Conservation (phyloP, 768 basidiomycete species). For the Porphyrellus cyaneotinctus region DNA sequence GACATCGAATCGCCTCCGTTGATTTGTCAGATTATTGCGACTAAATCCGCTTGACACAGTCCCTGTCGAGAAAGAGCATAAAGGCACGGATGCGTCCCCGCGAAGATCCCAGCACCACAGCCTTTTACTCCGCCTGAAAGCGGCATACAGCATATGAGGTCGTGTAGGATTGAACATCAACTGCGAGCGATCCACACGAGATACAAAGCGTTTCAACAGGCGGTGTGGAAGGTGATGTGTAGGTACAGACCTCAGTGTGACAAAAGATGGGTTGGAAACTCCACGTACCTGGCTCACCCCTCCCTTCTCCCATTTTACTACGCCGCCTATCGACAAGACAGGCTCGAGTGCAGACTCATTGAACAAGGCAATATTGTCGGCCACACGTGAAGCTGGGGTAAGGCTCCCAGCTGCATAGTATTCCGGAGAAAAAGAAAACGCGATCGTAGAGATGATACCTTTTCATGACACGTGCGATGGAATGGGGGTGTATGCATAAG, state of each 20-base stretch:
- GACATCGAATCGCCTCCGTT: conserved; percentile 73
- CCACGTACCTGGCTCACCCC: conserved; percentile 48
- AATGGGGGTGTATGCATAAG: background rate
- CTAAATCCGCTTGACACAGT: background rate
- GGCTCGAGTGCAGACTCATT: conserved; percentile 55
- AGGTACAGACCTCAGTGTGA: background rate
- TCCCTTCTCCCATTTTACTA: conserved; percentile 32
- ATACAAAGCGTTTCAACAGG: background rate
- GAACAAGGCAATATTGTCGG: conserved; percentile 63
- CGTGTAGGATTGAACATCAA: conserved; percentile 71
- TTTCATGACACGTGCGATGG: background rate
- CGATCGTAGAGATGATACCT: conserved; percentile 86
- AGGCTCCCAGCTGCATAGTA: conserved; percentile 81
- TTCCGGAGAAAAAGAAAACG: conserved; percentile 65
- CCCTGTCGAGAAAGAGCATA: conserved; percentile 32
- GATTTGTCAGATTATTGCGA: conserved; percentile 52
- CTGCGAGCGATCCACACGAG: conserved; percentile 33
- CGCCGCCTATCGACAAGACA: conserved; percentile 60
- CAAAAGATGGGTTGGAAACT: background rate
- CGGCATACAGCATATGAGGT: conserved; percentile 72
- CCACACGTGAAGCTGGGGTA: conserved; percentile 39
- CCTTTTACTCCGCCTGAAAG: conserved; percentile 57
- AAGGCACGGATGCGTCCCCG: conserved; percentile 42
- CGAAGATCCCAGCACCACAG: conserved; percentile 83
- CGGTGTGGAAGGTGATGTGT: background rate